These are phyloP conservation scores for Cucumis sativus DNA, from an alignment of 306 rosid species.

Conservation along the genomic window DNA sequence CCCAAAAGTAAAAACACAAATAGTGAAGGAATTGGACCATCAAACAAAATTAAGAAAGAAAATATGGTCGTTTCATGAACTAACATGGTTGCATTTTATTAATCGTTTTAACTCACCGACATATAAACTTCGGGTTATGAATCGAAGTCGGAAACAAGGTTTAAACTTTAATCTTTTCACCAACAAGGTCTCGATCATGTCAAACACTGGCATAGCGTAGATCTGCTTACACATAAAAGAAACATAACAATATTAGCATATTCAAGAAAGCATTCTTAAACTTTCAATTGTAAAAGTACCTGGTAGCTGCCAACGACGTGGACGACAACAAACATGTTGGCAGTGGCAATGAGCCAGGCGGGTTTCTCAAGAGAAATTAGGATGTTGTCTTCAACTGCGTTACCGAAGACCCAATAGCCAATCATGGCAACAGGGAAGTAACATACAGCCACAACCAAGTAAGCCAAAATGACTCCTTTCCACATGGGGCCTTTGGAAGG, in stretches of 20 bases:
- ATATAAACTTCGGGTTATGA: slow-evolving; percentile 30
- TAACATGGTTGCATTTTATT: background rate
- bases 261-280: too few species aligned
- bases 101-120: slow-evolving; percentile 35
- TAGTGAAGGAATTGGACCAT: background rate
- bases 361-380: slow-evolving; percentile 39
- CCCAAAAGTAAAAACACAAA: background rate
- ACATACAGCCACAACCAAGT: slow-evolving; percentile 59
- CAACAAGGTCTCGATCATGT: slow-evolving; percentile 58
- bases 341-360: slow-evolving; percentile 54
- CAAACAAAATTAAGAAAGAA: background rate
- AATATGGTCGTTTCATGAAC: background rate
- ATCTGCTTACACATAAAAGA: slow-evolving; percentile 16
- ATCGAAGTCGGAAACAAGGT: slow-evolving; percentile 48
- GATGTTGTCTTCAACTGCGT: slow-evolving; percentile 31
- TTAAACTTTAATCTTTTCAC: slow-evolving; percentile 31
- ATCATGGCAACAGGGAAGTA: slow-evolving; percentile 65
- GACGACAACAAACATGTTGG: slow-evolving; percentile 57
- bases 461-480: slow-evolving; percentile 63
- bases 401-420: slow-evolving; percentile 55
- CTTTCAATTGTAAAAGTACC: background rate
- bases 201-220: slow-evolving; percentile 74
- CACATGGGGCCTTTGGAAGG: slow-evolving; percentile 91
- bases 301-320: slow-evolving; percentile 88
- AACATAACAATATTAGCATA: too few species aligned